Base-by-base conservation (phyloP, 176 grass and related monocot species). In the Alloteropsis semialata region DNA sequence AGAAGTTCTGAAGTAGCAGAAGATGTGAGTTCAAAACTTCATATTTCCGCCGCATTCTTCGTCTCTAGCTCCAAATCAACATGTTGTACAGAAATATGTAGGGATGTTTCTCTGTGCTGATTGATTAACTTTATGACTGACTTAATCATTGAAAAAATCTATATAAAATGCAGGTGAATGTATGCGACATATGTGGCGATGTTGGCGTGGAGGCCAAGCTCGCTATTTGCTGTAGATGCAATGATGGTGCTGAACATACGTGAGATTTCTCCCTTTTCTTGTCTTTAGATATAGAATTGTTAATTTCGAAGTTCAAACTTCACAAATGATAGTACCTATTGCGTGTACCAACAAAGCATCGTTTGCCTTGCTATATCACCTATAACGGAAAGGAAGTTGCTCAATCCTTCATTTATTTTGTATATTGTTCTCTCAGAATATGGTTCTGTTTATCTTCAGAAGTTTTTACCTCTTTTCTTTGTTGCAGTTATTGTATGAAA, bases 151-250 rank as follows among this genome's bases (percentile, higher is more conserved):
- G 62, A n/a, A n/a, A n/a, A 53, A 41, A 25, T 41, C 18, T 48
- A 44, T 30, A 43, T 13, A n/a, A n/a, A 27, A 41, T 43, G 62
- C 50, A 94, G 92, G 92, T 94, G 46, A 89, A 94, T 64, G 84
- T 94, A 38, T 94, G 92, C 64, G 89, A 89, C 76, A 91, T 94
- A 69, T 94, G 92, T 58, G 92, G 92, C 34, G 86, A 91, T 74
- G 84, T 79, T 70, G 92, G 92, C 63, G 76, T 86, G 67, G 90
- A 92, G 84, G 90, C 90, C 43, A 76, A 79, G 62, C 93, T 95
- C 39, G 84, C 87, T 45, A 37, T 88, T 82, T 95, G 93, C 69
- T 88, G 79, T 70, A 85, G 87, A 87, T 95, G 93, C 77, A 90
- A 83, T 92, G 93, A 92, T 77, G 93, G 90, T 51, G 90, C 90